These are phyloP conservation scores for Talaromyces adpressus DNA, from an alignment of 495 filamentous ascomycete genomes.

Conservation along the genomic window DNA sequence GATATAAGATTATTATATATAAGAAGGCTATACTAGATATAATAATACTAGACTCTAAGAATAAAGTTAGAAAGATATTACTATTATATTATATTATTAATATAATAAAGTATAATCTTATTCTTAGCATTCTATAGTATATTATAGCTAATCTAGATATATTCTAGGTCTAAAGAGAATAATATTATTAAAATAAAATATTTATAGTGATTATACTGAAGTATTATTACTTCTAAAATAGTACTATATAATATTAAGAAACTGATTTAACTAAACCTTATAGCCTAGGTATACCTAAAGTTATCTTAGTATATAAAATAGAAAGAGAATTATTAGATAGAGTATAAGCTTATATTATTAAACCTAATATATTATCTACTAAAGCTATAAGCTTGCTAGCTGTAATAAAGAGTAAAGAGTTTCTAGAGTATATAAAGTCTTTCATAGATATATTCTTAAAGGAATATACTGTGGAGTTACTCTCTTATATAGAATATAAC, in stretches of 20 bases:
- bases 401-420: background rate
- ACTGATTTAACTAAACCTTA: too few species aligned
- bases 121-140: background rate
- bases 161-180: too few species aligned
- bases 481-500: background rate
- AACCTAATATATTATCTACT: too few species aligned
- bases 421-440: background rate
- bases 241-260: too few species aligned
- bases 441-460: background rate
- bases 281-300: too few species aligned
- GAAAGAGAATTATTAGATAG: background rate
- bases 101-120: background rate
- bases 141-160: too few species aligned
- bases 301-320: background rate
- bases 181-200: too few species aligned
- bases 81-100: background rate
- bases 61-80: background rate
- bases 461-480: background rate
- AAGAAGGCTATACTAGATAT: background rate
- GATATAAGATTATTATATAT: background rate
- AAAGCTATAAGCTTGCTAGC: background rate
- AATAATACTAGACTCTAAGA: background rate
- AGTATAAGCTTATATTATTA: background rate
- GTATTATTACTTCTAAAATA: too few species aligned
- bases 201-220: too few species aligned